Conservation (phyloP, 140 eudicot species). For the Flaveria floridana region DNA sequence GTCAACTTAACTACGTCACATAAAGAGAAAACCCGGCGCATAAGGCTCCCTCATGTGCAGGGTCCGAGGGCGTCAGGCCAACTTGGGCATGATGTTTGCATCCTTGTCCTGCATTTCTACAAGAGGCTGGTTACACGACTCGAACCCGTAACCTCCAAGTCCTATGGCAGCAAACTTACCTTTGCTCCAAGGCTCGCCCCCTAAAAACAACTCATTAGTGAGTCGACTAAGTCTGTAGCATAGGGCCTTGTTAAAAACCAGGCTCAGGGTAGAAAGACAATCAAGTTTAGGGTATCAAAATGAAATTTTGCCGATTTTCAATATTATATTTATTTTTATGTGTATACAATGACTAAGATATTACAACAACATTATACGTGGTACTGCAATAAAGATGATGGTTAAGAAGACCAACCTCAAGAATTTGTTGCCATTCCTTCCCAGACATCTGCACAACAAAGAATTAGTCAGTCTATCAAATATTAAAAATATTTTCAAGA, state of each 20-base stretch:
- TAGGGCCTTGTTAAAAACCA: background rate
- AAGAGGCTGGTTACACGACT: no score
- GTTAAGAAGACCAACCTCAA: slow-evolving; percentile 69
- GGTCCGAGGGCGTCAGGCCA: no score
- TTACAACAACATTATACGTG: background rate
- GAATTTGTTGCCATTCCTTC: slow-evolving; percentile 81
- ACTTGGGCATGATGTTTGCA: no score
- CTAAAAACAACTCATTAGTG: background rate
- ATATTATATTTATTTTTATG: background rate
- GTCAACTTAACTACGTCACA: background rate
- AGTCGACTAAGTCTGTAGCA: background rate
- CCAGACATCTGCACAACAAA: slow-evolving; percentile 68
- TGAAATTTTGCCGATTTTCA: background rate
- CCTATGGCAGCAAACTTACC: no score
- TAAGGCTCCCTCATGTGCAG: no score
- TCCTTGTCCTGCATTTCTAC: no score
- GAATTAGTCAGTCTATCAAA: slow-evolving; percentile 3
- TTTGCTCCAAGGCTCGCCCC: background rate
- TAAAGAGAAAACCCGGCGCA: no score
- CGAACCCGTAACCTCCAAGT: no score
- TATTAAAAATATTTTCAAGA: background rate
- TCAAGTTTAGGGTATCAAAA: background rate
- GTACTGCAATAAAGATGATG: background rate
- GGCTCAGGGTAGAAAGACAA: background rate
- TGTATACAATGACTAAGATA: background rate